These are phyloP conservation scores for Cyathus striatus DNA, from an alignment of 768 basidiomycete species.

Conservation along the genomic window DNA sequence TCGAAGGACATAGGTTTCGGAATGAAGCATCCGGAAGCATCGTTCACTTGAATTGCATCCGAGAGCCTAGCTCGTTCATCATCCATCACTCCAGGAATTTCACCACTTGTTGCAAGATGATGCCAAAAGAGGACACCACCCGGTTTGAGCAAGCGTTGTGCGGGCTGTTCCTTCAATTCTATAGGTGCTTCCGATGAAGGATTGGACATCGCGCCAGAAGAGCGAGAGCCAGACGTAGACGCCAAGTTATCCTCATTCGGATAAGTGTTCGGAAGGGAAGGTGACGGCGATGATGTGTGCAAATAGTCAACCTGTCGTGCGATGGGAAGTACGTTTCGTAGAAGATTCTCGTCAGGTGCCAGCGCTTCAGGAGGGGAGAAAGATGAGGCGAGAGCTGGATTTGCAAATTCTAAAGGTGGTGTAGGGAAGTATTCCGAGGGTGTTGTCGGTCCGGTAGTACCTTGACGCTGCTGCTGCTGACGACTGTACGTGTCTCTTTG, in stretches of 20 bases:
- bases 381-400: slow-evolving; percentile 18
- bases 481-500: slow-evolving; percentile 4
- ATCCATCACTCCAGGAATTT: slow-evolving; percentile 65
- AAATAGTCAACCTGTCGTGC: too few species aligned
- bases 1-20: slow-evolving; percentile 20
- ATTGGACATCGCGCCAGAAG: slow-evolving; percentile 13
- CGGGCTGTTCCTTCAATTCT: slow-evolving; percentile 35
- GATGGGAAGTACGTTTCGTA: too few species aligned
- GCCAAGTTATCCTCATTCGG: background rate
- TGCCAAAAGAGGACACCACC: slow-evolving; percentile 77
- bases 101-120: slow-evolving; percentile 64
- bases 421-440: slow-evolving; percentile 30
- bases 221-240: background rate
- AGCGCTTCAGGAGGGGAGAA: background rate
- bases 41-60: too few species aligned
- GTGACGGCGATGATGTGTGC: too few species aligned
- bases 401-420: slow-evolving; percentile 32
- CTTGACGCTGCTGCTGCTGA: slow-evolving; percentile 12
- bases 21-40: slow-evolving; percentile 8
- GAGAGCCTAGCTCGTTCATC: slow-evolving; percentile 49
- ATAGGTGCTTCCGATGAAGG: slow-evolving; percentile 19
- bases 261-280: too few species aligned
- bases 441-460: slow-evolving; percentile 19
- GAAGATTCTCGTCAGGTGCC: too few species aligned
- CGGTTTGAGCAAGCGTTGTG: slow-evolving; percentile 35